Evolutionary conservation across 2,329 filamentous ascomycete genomes (phyloP).

Genomic region (Harringtonia lauricola): DNA sequence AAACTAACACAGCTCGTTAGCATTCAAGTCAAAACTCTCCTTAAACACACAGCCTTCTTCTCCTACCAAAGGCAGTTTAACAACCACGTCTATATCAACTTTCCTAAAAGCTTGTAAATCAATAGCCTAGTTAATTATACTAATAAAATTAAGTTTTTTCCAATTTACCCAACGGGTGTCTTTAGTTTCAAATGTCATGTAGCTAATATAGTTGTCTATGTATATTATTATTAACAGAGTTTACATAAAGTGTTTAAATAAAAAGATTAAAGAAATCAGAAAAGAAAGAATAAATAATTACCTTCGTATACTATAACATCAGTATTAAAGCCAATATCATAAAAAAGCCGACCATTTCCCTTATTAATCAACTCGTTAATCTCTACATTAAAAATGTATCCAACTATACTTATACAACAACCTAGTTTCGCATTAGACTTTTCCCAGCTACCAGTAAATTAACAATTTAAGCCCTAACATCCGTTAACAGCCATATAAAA

Average conservation of each 20-base stretch:
- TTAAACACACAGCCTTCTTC: background rate
- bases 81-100: background rate
- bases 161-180: background rate
- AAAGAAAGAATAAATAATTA: background rate
- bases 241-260: too few relatives aligned
- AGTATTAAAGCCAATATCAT: background rate
- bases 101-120: background rate
- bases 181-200: background rate
- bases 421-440: slow-evolving; percentile 17
- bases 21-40: background rate
- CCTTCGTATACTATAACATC: background rate
- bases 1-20: slow-evolving; percentile 10
- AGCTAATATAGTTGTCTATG: background rate
- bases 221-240: background rate
- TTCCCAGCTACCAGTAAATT: background rate
- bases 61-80: background rate
- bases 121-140: slow-evolving; percentile 6
- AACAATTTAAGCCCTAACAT: slow-evolving; percentile 16
- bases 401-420: slow-evolving; percentile 19
- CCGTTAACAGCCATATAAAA: slow-evolving; percentile 20
- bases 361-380: slow-evolving; percentile 18
- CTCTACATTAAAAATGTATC: slow-evolving; percentile 23
- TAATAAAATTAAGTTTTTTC: slow-evolving; percentile 2
- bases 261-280: background rate
- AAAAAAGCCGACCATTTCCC: background rate